Conservation (phyloP, 2,329 filamentous ascomycete species). For the Trichocomaceae sp. region DNA sequence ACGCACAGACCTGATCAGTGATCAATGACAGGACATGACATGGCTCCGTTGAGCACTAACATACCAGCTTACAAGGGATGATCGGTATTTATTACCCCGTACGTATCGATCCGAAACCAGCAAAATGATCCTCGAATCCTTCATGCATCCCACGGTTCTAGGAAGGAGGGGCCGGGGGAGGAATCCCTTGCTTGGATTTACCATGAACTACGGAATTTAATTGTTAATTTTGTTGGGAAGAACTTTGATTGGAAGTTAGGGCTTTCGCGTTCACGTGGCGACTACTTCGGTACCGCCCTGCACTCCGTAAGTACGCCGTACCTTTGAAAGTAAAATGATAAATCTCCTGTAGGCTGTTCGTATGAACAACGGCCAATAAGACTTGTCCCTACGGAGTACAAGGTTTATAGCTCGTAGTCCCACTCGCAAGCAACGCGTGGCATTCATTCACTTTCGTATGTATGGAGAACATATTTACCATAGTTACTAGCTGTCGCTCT, state of each 20-base stretch:
- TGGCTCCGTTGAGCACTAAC: no score
- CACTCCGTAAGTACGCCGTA: background rate
- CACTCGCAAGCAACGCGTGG: background rate
- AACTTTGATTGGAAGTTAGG: conserved; percentile 5
- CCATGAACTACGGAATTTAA: background rate
- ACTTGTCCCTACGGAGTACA: background rate
- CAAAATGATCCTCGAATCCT: background rate
- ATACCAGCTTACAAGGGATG: no score
- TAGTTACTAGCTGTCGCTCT: background rate
- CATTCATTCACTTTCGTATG: background rate
- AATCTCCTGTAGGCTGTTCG: background rate
- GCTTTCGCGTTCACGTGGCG: conserved; percentile 1
- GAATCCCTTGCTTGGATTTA: background rate
- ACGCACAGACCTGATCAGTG: background rate
- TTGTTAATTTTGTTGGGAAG: background rate
- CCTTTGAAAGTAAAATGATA: no score
- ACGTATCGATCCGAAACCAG: background rate
- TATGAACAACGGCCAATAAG: background rate
- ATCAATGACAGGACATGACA: background rate
- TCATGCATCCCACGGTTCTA: background rate
- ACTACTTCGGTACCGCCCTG: background rate
- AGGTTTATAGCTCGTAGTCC: background rate
- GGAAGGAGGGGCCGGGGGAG: background rate
- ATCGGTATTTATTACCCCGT: background rate
- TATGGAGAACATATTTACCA: background rate